phyloP scores from a whole-genome alignment of 2,329 filamentous ascomycete genomes.

The Trichothecium roseum region DNA sequence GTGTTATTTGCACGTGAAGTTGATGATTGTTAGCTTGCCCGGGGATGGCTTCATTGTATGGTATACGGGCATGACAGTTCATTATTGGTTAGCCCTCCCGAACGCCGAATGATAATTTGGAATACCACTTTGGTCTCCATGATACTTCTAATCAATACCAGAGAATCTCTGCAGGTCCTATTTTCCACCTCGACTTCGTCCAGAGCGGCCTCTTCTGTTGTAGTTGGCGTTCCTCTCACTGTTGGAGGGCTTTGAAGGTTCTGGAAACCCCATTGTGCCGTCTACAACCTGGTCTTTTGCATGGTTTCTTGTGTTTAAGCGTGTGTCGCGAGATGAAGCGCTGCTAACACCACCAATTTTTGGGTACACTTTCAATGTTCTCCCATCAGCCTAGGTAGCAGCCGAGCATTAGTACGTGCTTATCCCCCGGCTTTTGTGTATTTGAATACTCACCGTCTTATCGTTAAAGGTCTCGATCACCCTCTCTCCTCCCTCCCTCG shows the following conservation, averaged over 20 bases:
- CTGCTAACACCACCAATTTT: conserved; percentile 39
- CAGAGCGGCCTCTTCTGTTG: conserved; percentile 12
- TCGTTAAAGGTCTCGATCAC: conserved; percentile 70
- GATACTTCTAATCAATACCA: not conserved
- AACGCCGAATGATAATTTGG: not conserved
- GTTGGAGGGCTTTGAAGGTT: conserved; percentile 39
- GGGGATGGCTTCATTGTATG: too few relatives aligned
- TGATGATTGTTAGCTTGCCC: too few relatives aligned
- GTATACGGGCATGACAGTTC: conserved; percentile 2
- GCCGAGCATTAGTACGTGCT: not conserved
- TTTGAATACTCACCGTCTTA: conserved; percentile 50
- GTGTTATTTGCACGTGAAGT: too few relatives aligned
- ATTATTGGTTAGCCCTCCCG: too few relatives aligned
- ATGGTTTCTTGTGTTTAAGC: conserved; percentile 10
- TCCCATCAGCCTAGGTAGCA: conserved; percentile 56
- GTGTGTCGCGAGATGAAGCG: conserved; percentile 15
- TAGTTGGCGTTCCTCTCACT: conserved; percentile 33
- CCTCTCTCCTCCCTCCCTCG: conserved; percentile 60
- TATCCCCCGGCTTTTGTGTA: too few relatives aligned
- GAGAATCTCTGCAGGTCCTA: not conserved
- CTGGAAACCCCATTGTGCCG: conserved; percentile 43
- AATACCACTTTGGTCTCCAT: not conserved
- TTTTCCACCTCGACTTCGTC: conserved; percentile 3
- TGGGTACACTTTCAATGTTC: conserved; percentile 61
- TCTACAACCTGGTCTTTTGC: conserved; percentile 35